Evolutionary conservation across 257 asterid genomes (phyloP).

Genomic region (Striga asiatica): DNA sequence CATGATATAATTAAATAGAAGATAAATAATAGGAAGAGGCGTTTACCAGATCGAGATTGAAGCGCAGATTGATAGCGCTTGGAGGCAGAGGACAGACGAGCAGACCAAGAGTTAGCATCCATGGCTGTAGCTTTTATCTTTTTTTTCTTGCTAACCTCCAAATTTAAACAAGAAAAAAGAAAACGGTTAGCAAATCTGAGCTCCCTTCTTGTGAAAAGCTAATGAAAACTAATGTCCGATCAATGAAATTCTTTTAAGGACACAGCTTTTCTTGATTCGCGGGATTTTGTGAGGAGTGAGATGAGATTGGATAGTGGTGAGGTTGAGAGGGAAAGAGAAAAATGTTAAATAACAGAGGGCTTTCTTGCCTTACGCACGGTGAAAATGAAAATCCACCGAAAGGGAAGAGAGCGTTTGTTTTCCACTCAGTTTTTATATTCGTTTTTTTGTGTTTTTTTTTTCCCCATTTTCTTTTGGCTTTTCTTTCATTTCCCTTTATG

Average conservation of each 20-base stretch:
- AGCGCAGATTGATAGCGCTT: constrained; percentile 68
- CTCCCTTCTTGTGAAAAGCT: constrained; percentile 15
- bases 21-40: background rate
- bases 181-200: background rate
- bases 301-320: background rate
- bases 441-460: constrained; percentile 8
- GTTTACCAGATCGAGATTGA: constrained; percentile 83
- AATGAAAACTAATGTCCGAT: background rate
- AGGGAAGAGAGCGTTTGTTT: constrained; percentile 21
- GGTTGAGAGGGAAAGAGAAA: constrained; percentile 12
- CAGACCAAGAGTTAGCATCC: constrained; percentile 88
- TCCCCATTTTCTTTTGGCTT: background rate
- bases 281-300: too few relatives aligned
- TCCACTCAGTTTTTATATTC: too few relatives aligned
- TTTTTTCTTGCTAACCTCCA: constrained; percentile 1
- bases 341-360: constrained; percentile 23
- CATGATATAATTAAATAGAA: background rate
- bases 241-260: background rate
- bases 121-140: constrained; percentile 30
- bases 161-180: constrained; percentile 8
- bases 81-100: constrained; percentile 73
- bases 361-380: constrained; percentile 18
- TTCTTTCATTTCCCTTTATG: background rate
- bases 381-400: constrained; percentile 47
- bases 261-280: too few relatives aligned